Evolutionary conservation across 345 rosid genomes (phyloP).

Genomic region (Eutrema japonicum): DNA sequence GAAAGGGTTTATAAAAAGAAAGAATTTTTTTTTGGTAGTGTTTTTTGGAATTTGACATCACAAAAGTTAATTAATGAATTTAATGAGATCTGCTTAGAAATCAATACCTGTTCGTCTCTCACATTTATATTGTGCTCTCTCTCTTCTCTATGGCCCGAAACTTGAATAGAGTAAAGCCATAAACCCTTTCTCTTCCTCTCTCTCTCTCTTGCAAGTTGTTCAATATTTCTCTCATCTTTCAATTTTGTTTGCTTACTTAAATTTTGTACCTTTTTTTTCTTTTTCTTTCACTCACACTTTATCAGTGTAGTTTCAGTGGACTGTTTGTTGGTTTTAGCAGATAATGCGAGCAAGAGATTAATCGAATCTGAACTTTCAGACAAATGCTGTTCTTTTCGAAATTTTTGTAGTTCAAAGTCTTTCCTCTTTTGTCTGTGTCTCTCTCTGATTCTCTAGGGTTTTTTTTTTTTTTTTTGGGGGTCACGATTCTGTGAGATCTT

Average conservation of each 20-base stretch:
- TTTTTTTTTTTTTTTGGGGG: neutral
- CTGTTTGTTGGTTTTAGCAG: conserved; percentile 12
- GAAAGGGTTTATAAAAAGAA: conserved; percentile 16
- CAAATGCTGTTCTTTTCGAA: conserved; percentile 4
- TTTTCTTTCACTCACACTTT: neutral
- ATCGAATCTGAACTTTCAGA: conserved; percentile 16
- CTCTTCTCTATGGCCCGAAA: conserved; percentile 12
- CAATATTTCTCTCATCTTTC: conserved; percentile 22
- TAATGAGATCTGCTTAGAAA: conserved; percentile 35
- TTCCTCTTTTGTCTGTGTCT: neutral
- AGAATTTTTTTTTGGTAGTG: neutral
- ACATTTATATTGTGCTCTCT: conserved; percentile 39
- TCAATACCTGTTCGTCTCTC: conserved; percentile 11
- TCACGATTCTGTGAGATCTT: conserved; percentile 35
- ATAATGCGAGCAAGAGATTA: conserved; percentile 9
- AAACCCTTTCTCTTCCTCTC: conserved; percentile 11
- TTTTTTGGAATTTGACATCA: conserved; percentile 27
- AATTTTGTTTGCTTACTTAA: conserved; percentile 19
- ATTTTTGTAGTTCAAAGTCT: conserved; percentile 6
- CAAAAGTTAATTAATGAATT: conserved; percentile 29
- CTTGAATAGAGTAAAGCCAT: conserved; percentile 28
- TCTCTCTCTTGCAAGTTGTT: conserved; percentile 31
- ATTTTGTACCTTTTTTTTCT: conserved; percentile 14
- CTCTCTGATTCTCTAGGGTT: conserved; percentile 15
- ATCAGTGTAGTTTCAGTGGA: conserved; percentile 40